A percentile compares a stretch with the other conserved stretches of the same genome.
Evolutionary conservation across 306 rosid species (phyloP).

Genomic region (Castanospermum australe): DNA sequence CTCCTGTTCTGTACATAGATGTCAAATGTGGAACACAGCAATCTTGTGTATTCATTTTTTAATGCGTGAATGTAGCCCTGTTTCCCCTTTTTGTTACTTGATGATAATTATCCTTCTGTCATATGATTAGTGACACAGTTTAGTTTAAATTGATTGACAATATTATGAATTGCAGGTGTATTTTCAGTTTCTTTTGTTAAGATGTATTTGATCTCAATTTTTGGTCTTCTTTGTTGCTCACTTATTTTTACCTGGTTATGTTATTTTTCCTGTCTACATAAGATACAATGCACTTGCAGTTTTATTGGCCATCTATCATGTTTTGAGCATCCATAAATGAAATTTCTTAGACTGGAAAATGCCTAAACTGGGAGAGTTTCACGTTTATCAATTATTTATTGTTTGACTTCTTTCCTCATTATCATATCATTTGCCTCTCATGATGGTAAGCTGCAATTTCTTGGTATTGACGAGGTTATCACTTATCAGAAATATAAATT

Average conservation of each 20-base stretch:
- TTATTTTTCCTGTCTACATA: background rate
- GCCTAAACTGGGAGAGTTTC: conserved; percentile 6
- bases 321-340: conserved; percentile 22
- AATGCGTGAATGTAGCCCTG: conserved; percentile 50
- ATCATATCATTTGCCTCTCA: background rate
- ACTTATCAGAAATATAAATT: background rate
- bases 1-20: conserved; percentile 76
- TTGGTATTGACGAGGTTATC: conserved; percentile 10
- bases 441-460: conserved; percentile 27
- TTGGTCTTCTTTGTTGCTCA: conserved; percentile 11
- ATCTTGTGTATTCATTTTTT: conserved; percentile 65
- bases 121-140: conserved; percentile 32
- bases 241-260: conserved; percentile 6
- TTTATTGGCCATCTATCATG: conserved; percentile 10
- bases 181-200: conserved; percentile 19
- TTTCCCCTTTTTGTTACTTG: conserved; percentile 40
- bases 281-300: background rate
- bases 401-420: conserved; percentile 21
- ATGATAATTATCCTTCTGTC: conserved; percentile 43
- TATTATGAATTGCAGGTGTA: conserved; percentile 49
- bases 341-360: conserved; percentile 12
- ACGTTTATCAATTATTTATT: conserved; percentile 10
- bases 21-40: conserved; percentile 53
- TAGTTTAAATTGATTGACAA: conserved; percentile 41
- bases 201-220: conserved; percentile 36